phyloP scores from a whole-genome alignment of 2,329 filamentous ascomycete genomes.

The Monilinia vaccinii-corymbosi region DNA sequence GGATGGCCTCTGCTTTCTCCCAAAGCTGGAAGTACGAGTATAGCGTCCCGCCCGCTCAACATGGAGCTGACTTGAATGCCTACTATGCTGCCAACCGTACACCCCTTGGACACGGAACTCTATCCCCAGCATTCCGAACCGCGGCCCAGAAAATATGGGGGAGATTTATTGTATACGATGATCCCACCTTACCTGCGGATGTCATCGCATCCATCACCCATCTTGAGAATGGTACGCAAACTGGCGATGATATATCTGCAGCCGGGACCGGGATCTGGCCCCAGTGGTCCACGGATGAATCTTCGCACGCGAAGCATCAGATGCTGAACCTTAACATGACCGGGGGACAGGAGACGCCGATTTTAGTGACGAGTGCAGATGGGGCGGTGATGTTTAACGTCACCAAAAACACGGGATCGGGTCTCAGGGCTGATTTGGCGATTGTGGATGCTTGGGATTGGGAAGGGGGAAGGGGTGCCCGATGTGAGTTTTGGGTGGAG shows the following conservation, averaged over 20 bases:
- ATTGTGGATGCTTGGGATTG: conserved; percentile 16
- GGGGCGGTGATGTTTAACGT: not conserved
- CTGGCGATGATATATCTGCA: not conserved
- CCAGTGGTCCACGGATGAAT: not conserved
- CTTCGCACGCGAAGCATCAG: not conserved
- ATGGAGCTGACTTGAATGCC: conserved; percentile 30
- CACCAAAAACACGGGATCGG: not conserved
- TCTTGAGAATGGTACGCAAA: not conserved
- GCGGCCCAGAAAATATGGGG: conserved; percentile 16
- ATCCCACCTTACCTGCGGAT: not conserved
- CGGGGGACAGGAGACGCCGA: not conserved
- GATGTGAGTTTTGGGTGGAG: conserved; percentile 15
- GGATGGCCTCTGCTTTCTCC: conserved; percentile 38
- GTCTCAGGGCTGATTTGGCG: conserved; percentile 8
- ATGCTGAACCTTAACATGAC: conserved; percentile 8
- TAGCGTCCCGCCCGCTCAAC: conserved; percentile 30
- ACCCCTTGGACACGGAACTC: conserved; percentile 3
- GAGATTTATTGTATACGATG: conserved; percentile 6
- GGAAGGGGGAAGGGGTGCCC: conserved; percentile 14
- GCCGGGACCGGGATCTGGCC: not conserved
- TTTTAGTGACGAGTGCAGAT: not conserved
- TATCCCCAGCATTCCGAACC: conserved; percentile 10
- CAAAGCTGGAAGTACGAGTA: conserved; percentile 38
- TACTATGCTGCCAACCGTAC: conserved; percentile 27
- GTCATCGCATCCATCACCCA: not conserved